Conservation (phyloP, 805 yeast genomes). For the Candida oleophila region DNA sequence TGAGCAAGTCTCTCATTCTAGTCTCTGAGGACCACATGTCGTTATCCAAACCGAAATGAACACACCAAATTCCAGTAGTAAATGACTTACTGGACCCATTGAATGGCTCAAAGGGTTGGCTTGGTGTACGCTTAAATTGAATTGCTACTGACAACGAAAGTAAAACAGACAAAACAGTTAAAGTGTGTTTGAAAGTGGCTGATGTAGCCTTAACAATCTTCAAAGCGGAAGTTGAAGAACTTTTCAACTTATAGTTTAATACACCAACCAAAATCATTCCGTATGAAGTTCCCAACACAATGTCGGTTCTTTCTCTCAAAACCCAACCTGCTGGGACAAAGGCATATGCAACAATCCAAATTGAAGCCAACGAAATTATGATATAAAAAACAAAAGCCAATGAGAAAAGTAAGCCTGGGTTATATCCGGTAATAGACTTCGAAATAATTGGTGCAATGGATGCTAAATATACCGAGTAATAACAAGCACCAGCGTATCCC, state of each 20-base stretch:
- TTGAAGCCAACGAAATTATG: conserved; percentile 71
- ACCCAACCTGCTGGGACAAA: conserved; percentile 94
- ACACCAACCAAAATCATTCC: conserved; percentile 54
- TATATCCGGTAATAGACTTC: conserved; percentile 52
- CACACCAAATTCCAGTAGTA: conserved; percentile 98
- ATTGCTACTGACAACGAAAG: conserved; percentile 53
- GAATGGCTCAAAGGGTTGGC: conserved; percentile 59
- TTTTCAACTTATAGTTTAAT: conserved; percentile 30
- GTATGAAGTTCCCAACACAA: conserved; percentile 61
- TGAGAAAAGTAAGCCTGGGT: conserved; percentile 54
- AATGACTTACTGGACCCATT: conserved; percentile 57
- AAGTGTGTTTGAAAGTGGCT: conserved; percentile 19
- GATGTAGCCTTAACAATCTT: conserved; percentile 4
- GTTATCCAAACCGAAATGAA: conserved; percentile 95
- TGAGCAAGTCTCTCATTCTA: conserved; percentile 80
- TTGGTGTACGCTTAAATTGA: conserved; percentile 59
- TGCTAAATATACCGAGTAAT: conserved; percentile 58
- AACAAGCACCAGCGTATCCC: conserved; percentile 73
- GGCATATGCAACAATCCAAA: conserved; percentile 98
- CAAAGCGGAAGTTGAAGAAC: conserved; percentile 11
- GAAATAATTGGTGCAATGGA: conserved; percentile 62
- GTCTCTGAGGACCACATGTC: conserved; percentile 97
- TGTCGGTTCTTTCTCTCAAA: conserved; percentile 84
- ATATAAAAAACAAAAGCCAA: conserved; percentile 50
- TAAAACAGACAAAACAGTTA: conserved; percentile 40